Base-by-base conservation (phyloP, 495 filamentous ascomycete genomes). In the Penicillium waksmanii region DNA sequence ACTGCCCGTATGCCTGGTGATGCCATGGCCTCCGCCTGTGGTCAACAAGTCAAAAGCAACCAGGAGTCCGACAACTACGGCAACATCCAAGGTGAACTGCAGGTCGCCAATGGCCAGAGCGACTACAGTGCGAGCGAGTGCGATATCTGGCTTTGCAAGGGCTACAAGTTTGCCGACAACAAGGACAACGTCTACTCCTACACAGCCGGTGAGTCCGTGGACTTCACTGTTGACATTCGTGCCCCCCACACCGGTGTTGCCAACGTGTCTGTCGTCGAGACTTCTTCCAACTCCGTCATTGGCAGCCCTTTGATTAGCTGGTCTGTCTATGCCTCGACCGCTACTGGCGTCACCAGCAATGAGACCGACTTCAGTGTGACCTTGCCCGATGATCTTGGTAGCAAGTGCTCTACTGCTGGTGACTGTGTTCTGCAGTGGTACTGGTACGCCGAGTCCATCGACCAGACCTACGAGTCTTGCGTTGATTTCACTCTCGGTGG, bases 401-500 rank as follows among this genome's bases (percentile, higher is more conserved):
- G 65, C 36, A 69, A 83, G 73, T 92, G 88, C 65, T 67, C 76
- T 15, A 75, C 72, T 47, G 80, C 83, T 12, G 89, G 89, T 58
- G 80, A 74, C 60, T 90, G 87, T 73, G 87, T 87, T 23, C 76
- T 91, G 27, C 87, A 91, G 68, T 85, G 83, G 82, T 87, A 75
- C 71, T 92, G 88, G 88, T 86, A 85, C 63, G 87, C 87, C 53
- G 54, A 80, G 42, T 82, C 79, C 8, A 84, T 86, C 35, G 80
- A 83, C 48, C 88, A 92, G 79, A 89, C 88, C 27, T 91, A 91
- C 62, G 85, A 91, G 80, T 82, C 82, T 43, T 90, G 88, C 67
- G 67, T 90, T 62, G 88, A 92, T 68, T 90, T 92, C 71, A 84
- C 82, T 42, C 68, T 88, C 42, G 68, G 69, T 33, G 73, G 69